A percentile compares a stretch with the other conserved stretches of the same genome.
Conservation (phyloP, 192 early-diverging fungal species). For the Coemansia sp. region DNA sequence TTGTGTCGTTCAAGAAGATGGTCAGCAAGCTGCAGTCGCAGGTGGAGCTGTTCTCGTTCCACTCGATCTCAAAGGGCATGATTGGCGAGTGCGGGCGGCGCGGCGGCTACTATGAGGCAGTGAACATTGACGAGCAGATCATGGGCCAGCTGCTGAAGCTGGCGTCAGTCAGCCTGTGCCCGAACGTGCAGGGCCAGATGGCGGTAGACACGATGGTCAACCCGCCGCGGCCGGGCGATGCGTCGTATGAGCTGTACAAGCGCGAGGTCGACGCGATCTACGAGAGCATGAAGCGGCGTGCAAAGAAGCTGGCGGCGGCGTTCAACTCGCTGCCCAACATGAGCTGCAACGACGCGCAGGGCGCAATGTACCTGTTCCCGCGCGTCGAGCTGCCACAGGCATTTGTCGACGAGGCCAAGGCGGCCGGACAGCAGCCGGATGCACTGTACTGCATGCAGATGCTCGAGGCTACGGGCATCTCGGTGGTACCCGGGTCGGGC, state of each 20-base stretch:
- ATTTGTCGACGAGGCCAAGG: slow-evolving; percentile 75
- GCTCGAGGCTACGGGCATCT: slow-evolving; percentile 93
- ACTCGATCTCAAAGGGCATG: slow-evolving; percentile 97
- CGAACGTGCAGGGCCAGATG: slow-evolving; percentile 93
- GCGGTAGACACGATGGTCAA: slow-evolving; percentile 92
- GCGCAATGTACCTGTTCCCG: slow-evolving; percentile 98
- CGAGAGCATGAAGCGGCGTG: slow-evolving; percentile 76
- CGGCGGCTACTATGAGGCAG: slow-evolving; percentile 97
- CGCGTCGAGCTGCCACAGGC: slow-evolving; percentile 68
- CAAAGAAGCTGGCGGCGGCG: slow-evolving; percentile 66
- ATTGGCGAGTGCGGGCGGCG: slow-evolving; percentile 97
- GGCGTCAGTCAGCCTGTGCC: slow-evolving; percentile 88
- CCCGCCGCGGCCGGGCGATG: slow-evolving; percentile 80
- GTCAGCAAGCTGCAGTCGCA: slow-evolving; percentile 69
- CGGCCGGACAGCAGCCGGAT: slow-evolving; percentile 76
- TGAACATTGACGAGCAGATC: slow-evolving; percentile 70
- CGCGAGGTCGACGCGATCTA: slow-evolving; percentile 73
- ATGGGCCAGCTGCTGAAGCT: slow-evolving; percentile 92
- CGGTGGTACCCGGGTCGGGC: slow-evolving; percentile 91
- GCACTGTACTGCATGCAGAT: slow-evolving; percentile 88
- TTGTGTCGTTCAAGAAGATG: slow-evolving; percentile 97
- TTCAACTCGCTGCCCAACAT: slow-evolving; percentile 85
- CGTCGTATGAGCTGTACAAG: slow-evolving; percentile 71
- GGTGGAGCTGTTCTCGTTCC: slow-evolving; percentile 94
- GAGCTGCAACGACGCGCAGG: slow-evolving; percentile 83